Percentiles rank a stretch among this genome's conserved stretches.
These are phyloP conservation scores for Gnaphalium uliginosum DNA, from an alignment of 129 eudicot genomes.

Conservation along the genomic window DNA sequence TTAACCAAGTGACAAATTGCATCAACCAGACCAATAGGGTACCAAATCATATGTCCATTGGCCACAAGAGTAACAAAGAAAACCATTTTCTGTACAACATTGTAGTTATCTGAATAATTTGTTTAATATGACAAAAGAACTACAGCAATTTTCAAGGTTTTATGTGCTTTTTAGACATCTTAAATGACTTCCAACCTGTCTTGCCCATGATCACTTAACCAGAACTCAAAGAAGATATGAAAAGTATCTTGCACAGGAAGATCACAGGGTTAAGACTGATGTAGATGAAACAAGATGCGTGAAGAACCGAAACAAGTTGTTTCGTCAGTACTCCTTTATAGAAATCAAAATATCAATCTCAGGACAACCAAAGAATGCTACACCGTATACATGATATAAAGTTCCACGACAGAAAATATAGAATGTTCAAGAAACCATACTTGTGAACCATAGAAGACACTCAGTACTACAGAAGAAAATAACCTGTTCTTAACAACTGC, in stretches of 20 bases:
- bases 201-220: neutral
- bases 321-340: slow-evolving; percentile 9
- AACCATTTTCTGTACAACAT: no score
- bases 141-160: neutral
- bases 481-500: slow-evolving; percentile 14
- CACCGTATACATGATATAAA: slow-evolving; percentile 4
- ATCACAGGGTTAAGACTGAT: neutral
- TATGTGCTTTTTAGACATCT: neutral
- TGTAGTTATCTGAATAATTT: no score
- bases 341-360: slow-evolving; percentile 25
- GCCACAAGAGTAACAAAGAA: no score
- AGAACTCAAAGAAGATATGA: neutral
- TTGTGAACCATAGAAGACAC: neutral
- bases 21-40: no score
- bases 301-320: slow-evolving; percentile 21
- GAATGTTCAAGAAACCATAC: slow-evolving; percentile 4
- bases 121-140: neutral
- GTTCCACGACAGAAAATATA: slow-evolving; percentile 20
- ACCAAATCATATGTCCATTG: no score
- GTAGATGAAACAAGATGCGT: neutral
- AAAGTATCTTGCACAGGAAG: neutral
- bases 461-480: slow-evolving; percentile 17
- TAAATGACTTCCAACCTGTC: neutral
- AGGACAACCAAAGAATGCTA: slow-evolving; percentile 23
- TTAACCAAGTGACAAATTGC: no score